phyloP scores from a whole-genome alignment of 2,329 filamentous ascomycete species.

The Trichoderma sp. region DNA sequence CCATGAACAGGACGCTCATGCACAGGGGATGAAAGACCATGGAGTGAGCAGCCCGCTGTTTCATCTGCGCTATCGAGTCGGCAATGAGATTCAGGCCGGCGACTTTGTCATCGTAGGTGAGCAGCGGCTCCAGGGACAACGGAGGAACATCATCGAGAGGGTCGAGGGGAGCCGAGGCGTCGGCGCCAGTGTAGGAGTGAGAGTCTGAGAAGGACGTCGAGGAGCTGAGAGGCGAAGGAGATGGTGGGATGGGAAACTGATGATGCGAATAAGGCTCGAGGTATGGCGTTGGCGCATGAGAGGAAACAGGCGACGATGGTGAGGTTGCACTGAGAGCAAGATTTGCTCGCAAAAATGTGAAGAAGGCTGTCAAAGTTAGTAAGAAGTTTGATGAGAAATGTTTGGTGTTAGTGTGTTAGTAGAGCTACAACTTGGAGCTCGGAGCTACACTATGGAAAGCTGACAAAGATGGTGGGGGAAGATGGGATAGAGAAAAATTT shows the following conservation, averaged over 20 bases:
- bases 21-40: constrained; percentile 63
- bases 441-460: not conserved
- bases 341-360: constrained; percentile 78
- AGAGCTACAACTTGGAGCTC: not conserved
- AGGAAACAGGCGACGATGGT: constrained; percentile 58
- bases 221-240: constrained; percentile 56
- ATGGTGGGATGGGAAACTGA: constrained; percentile 40
- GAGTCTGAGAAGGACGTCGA: constrained; percentile 10
- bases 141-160: constrained; percentile 53
- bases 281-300: constrained; percentile 63
- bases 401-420: not conserved
- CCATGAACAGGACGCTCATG: constrained; percentile 46
- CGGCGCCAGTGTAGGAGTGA: constrained; percentile 27
- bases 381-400: not conserved
- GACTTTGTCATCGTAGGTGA: constrained; percentile 57
- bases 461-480: constrained; percentile 1
- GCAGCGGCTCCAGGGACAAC: constrained; percentile 60
- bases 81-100: constrained; percentile 71
- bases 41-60: constrained; percentile 61
- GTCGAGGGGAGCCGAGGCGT: constrained; percentile 35
- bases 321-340: constrained; percentile 57
- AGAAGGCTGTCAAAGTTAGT: constrained; percentile 63
- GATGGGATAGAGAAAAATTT: not conserved
- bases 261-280: constrained; percentile 50
- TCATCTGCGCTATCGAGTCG: constrained; percentile 80